These are phyloP conservation scores for Wickerhamiella australiensis DNA, from an alignment of 805 yeast species.

Conservation along the genomic window DNA sequence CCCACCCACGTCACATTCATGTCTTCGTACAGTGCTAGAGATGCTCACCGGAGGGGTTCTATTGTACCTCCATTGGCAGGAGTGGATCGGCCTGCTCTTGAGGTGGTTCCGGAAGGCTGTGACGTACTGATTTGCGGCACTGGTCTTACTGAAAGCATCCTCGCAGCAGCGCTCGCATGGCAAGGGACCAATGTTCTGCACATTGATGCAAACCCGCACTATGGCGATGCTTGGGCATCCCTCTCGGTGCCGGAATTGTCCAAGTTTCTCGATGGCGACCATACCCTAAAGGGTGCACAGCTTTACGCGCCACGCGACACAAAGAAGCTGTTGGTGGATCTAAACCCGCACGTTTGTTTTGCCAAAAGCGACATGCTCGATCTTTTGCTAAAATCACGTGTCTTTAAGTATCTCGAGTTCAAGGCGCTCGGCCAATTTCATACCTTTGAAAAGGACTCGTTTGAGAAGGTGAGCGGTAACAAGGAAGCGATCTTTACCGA, in stretches of 20 bases:
- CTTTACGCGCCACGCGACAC: conserved; percentile 56
- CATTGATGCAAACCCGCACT: conserved; percentile 69
- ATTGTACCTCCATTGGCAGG: conserved; percentile 32
- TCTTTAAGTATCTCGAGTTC: conserved; percentile 83
- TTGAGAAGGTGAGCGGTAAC: conserved; percentile 73
- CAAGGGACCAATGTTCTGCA: conserved; percentile 94
- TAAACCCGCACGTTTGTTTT: conserved; percentile 76
- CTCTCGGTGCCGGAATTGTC: conserved; percentile 75
- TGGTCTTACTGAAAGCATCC: conserved; percentile 73
- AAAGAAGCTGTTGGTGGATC: conserved; percentile 60
- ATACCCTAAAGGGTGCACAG: conserved; percentile 51
- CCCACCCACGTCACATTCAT: conserved; percentile 15
- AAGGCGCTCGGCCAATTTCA: conserved; percentile 81
- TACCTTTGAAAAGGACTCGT: conserved; percentile 83
- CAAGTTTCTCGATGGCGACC: conserved; percentile 23
- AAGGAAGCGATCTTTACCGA: conserved; percentile 91
- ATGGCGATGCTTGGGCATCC: conserved; percentile 83
- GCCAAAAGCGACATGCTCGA: conserved; percentile 80
- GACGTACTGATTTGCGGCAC: conserved; percentile 91
- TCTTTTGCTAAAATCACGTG: conserved; percentile 69
- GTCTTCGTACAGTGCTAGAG: conserved; percentile 32
- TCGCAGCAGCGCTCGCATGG: conserved; percentile 95
- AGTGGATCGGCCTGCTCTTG: conserved; percentile 27
- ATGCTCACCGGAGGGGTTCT: conserved; percentile 30
- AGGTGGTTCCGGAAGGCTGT: conserved; percentile 44